These are phyloP conservation scores for Dioszegia crocea DNA, from an alignment of 768 basidiomycete species.

Conservation along the genomic window DNA sequence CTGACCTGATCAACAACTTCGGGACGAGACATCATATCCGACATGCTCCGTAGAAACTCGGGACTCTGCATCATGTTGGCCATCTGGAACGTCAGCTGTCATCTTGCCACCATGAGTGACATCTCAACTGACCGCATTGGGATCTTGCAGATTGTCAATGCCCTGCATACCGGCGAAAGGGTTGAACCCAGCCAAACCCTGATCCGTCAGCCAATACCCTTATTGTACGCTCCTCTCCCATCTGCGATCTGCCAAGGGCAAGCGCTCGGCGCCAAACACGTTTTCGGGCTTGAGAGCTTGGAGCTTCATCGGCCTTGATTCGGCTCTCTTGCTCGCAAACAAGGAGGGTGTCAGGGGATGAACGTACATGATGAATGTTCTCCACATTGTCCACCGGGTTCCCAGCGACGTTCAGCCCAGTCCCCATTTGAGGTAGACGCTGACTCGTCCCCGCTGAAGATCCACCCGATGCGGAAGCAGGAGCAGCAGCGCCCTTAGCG, in stretches of 20 bases:
- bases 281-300: too few relatives aligned
- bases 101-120: not conserved
- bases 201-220: not conserved
- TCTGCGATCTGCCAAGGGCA: too few relatives aligned
- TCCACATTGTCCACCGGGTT: slow-evolving; percentile 57
- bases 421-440: slow-evolving; percentile 71
- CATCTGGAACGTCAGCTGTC: slow-evolving; percentile 55
- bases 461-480: slow-evolving; percentile 27
- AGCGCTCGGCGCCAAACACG: too few relatives aligned
- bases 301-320: too few relatives aligned
- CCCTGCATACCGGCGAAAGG: slow-evolving; percentile 84
- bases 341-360: too few relatives aligned
- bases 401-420: slow-evolving; percentile 74
- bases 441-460: slow-evolving; percentile 7
- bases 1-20: slow-evolving; percentile 70
- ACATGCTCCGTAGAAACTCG: slow-evolving; percentile 83
- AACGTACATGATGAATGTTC: slow-evolving; percentile 42
- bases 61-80: slow-evolving; percentile 70
- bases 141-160: slow-evolving; percentile 75
- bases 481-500: slow-evolving; percentile 55
- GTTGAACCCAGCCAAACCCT: slow-evolving; percentile 58
- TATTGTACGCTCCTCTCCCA: not conserved
- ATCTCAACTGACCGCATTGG: slow-evolving; percentile 82
- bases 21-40: slow-evolving; percentile 76
- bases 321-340: too few relatives aligned